A percentile compares a stretch with the other conserved stretches of the same genome.
phyloP scores from a whole-genome alignment of 1,139 yeast genomes.

The Zygosaccharomyces sapae region DNA sequence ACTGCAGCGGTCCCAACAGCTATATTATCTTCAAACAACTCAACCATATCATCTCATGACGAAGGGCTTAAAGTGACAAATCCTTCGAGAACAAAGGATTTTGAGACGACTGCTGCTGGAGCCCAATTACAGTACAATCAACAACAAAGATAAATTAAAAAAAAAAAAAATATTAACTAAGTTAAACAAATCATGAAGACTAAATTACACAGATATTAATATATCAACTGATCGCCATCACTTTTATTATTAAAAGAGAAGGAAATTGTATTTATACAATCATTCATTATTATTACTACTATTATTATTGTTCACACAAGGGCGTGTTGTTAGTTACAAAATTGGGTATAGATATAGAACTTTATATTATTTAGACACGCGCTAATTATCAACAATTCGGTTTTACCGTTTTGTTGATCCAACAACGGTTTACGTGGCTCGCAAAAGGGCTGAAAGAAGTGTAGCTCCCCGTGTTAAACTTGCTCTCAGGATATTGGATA shows the following conservation, averaged over 20 bases:
- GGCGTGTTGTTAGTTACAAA: slow-evolving; percentile 3
- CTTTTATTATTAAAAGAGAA: not conserved
- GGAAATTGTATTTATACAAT: slow-evolving; percentile 1
- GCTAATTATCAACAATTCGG: slow-evolving; percentile 2
- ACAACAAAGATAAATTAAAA: not conserved
- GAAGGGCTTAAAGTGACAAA: slow-evolving; percentile 3
- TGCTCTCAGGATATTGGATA: not conserved
- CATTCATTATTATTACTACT: not conserved
- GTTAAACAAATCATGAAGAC: not conserved
- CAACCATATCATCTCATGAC: not conserved
- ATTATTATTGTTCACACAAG: not conserved
- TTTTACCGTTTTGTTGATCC: slow-evolving; percentile 5
- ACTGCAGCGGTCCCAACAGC: not conserved
- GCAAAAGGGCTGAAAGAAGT: slow-evolving; percentile 1
- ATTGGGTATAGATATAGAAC: slow-evolving; percentile 5
- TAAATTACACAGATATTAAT: not conserved
- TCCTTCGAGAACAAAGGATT: not conserved
- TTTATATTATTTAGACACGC: slow-evolving; percentile 2
- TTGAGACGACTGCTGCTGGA: not conserved
- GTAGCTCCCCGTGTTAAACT: not conserved
- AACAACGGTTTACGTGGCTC: slow-evolving; percentile 1
- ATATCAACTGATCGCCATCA: not conserved
- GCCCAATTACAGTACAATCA: not conserved
- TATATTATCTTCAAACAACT: not conserved
- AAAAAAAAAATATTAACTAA: not conserved